Evolutionary conservation across 1,284 basidiomycete genomes (phyloP).

Genomic region (Rhizoctonia solani): DNA sequence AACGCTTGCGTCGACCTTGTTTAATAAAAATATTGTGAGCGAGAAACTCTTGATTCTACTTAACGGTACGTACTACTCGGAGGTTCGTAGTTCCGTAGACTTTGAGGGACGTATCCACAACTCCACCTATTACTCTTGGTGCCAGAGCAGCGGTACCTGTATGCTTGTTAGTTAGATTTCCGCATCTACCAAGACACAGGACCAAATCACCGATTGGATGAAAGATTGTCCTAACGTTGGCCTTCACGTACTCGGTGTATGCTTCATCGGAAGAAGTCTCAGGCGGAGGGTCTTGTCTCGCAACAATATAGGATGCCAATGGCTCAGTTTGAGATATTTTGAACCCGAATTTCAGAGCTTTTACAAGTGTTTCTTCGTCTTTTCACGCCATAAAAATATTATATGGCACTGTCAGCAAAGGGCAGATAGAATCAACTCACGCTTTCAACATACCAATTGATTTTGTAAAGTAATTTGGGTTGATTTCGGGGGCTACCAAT

Average conservation of each 20-base stretch:
- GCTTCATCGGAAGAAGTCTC: slow-evolving; percentile 21
- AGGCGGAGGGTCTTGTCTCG: slow-evolving; percentile 28
- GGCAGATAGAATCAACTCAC: too few relatives aligned
- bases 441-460: slow-evolving; percentile 16
- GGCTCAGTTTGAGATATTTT: slow-evolving; percentile 37
- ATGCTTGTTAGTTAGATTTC: background rate
- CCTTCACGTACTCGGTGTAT: slow-evolving; percentile 13
- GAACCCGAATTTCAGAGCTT: slow-evolving; percentile 45
- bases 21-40: background rate
- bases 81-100: slow-evolving; percentile 47
- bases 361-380: slow-evolving; percentile 45
- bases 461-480: slow-evolving; percentile 19
- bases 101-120: slow-evolving; percentile 44
- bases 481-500: background rate
- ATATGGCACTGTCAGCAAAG: background rate
- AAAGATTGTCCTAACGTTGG: slow-evolving; percentile 31
- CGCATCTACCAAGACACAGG: background rate
- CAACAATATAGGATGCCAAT: slow-evolving; percentile 22
- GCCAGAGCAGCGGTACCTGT: slow-evolving; percentile 43
- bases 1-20: slow-evolving; percentile 39
- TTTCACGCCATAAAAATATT: slow-evolving; percentile 42
- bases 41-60: background rate
- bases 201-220: slow-evolving; percentile 41
- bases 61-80: slow-evolving; percentile 34
- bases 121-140: slow-evolving; percentile 45